Evolutionary conservation across 169 alveolate genomes (phyloP).

Genomic region (Eimeria acervulina): DNA sequence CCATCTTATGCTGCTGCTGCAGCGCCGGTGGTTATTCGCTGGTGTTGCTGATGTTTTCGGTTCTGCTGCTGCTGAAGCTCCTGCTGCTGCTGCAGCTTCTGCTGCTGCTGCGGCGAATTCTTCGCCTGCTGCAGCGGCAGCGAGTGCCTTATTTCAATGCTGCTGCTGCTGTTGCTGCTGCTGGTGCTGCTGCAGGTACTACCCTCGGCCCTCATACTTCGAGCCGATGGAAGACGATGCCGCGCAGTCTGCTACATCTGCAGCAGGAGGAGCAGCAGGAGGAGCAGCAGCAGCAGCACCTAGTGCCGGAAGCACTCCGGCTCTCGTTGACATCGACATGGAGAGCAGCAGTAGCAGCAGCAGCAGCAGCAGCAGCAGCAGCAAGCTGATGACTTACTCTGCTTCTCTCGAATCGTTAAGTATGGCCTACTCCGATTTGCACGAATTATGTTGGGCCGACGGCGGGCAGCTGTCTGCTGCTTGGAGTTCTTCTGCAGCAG

Average conservation of each 20-base stretch:
- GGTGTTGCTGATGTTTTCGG: conserved; percentile 14
- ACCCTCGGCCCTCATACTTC: conserved; percentile 74
- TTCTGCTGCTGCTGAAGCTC: conserved; percentile 69
- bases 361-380: conserved; percentile 68
- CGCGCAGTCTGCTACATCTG: conserved; percentile 16
- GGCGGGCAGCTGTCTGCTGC: conserved; percentile 1
- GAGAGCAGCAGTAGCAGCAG: conserved; percentile 26
- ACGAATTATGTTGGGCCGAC: conserved; percentile 22
- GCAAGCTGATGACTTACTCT: conserved; percentile 16
- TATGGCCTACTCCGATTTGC: conserved; percentile 59
- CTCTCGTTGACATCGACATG: background rate
- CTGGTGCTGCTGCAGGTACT: conserved; percentile 69
- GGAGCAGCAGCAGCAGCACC: conserved; percentile 4
- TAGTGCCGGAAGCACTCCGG: background rate
- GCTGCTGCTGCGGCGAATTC: conserved; percentile 70
- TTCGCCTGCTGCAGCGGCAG: too few species aligned
- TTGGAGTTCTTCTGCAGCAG: conserved; percentile 25
- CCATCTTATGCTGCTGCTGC: conserved; percentile 57
- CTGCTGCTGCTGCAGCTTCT: background rate
- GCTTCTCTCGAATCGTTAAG: conserved; percentile 22
- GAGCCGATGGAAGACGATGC: conserved; percentile 61
- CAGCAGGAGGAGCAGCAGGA: background rate
- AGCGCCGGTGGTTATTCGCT: too few species aligned
- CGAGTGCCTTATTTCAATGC: too few species aligned
- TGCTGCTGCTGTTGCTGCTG: conserved; percentile 52